Base-by-base conservation (phyloP, 2,329 filamentous ascomycete species). In the Coniella vitis region DNA sequence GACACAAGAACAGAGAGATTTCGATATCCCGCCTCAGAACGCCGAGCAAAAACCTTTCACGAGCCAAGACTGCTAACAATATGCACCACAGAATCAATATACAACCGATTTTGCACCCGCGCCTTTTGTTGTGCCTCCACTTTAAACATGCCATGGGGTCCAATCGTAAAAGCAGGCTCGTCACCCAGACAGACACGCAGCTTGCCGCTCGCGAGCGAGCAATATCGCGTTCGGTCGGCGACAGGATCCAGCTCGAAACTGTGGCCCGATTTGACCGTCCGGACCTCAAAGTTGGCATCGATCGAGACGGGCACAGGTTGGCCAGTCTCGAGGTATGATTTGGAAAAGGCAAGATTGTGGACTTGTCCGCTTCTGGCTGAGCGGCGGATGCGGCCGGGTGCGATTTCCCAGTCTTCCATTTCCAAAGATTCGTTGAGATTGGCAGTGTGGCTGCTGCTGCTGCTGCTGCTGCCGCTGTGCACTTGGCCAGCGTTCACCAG, bases 361-460 rank as follows among this genome's bases (percentile, higher is more conserved):
- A 42, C 16, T 2, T 44, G 45, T 1, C 40, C 36, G 2, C n/a
- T 42, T 4, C 37, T 17, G 4, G n/a, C n/a, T n/a, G 42, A 22
- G n/a, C 55, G 55, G 4, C 52, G 52, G 31, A 67, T 54, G 3
- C 61, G 57, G 3, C 65, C 65, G 0, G 65, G 65, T 1, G 63
- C 64, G 1, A 67, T 31, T 44, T 67, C 64, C 65, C 65, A 67
- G 10, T 61, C 58, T 47, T 67, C 64, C 63, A 66, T 65, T 45
- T 66, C 63, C 7, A 65, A 56, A 2, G 55, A 5, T 29, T 29
- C 10, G 25, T 10, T 29, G 25, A 29, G 25, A 29, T 29, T 10
- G 25, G n/a, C n/a, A n/a, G 5, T 29, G 25, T 29, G 25, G 25
- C 10, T 29, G 25, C 5, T 29, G 10, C 10, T 10, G 10, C 25